Evolutionary conservation across 1,139 yeast genomes (phyloP), one percentile per base, ranked within the genome.

Genomic region (Yueomyces sp.): DNA sequence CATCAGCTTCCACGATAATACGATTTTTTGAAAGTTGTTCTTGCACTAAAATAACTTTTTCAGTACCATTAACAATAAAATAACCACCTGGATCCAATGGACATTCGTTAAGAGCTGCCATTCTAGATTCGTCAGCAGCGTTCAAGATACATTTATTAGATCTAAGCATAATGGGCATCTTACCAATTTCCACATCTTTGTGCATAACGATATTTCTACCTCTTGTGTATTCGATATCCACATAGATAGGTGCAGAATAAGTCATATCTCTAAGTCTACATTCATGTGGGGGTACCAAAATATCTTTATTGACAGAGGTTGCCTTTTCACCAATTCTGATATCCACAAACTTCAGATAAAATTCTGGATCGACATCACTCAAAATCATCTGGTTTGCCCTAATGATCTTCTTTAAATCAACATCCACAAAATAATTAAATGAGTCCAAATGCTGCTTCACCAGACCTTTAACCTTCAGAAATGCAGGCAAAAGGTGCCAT

Each of bases 61-160:
- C 99, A 0, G 98, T 91, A 61, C 99, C 99, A 60, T 91, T 91
- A 39, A 91, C 97, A 55, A 91, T 82, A 55, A 91, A 91, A 59
- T 91, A 91, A 53, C 99, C 99, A 64, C 99, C 99, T 4, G 98
- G 98, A 64, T 91, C 98, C 42, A 91, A 69, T 0, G 99, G 99
- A 64, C 99, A 93, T 63, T 91, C 99, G 55, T 84, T 83, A 54
- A 84, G 70, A 37, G 68, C 67, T 1, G 98, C 96, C 97, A 93
- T 91, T 54, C 76, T 81, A 39, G 69, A 63, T 53, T 89, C 96
- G 43, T 77, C 70, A 44, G 83, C 78, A 27, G 87, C 94, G 52
- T 78, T 78, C 48, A 91, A 68, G 39, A 85, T 78, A 71, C 99
- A 91, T 61, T 86, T 85, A 60, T 86, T 84, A 33, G 95, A 83